phyloP scores from a whole-genome alignment of 1,284 basidiomycete species.

The Cerrena zonata region DNA sequence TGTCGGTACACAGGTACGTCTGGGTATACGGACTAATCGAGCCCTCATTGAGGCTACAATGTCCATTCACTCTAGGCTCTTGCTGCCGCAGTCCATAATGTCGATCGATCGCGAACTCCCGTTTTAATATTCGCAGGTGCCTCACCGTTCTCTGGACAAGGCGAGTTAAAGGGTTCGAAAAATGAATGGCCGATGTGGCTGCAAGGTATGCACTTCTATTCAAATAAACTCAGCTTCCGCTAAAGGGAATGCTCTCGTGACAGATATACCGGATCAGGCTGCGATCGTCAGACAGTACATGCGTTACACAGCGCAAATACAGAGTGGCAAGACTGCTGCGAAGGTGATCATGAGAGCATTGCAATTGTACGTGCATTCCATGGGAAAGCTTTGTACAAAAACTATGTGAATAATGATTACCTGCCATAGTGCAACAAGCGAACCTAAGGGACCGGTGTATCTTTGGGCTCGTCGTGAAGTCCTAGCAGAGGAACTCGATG shows the following conservation, averaged over 20 bases:
- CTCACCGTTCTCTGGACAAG: constrained; percentile 50
- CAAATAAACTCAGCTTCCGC: not conserved
- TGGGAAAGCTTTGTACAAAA: not conserved
- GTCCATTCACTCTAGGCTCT: constrained; percentile 39
- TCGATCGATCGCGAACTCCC: constrained; percentile 54
- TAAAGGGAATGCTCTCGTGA: not conserved
- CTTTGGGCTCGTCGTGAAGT: constrained; percentile 67
- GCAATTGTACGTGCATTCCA: constrained; percentile 44
- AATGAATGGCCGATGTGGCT: constrained; percentile 73
- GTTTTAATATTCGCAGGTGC: constrained; percentile 68
- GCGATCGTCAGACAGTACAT: constrained; percentile 68
- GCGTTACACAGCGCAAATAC: constrained; percentile 56
- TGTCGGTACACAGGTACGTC: constrained; percentile 58
- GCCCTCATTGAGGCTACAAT: constrained; percentile 1
- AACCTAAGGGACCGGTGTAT: constrained; percentile 68
- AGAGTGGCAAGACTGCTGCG: constrained; percentile 45
- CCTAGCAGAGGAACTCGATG: constrained; percentile 58
- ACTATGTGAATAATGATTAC: not conserved
- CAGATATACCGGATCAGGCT: constrained; percentile 63
- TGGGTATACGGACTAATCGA: not conserved
- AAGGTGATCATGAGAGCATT: constrained; percentile 51
- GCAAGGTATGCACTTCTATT: constrained; percentile 41
- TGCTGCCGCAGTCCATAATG: constrained; percentile 69
- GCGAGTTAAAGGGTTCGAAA: constrained; percentile 54
- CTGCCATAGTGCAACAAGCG: constrained; percentile 47